Conservation (phyloP, 352 stramenopile species). For the Bremia lactucae region DNA sequence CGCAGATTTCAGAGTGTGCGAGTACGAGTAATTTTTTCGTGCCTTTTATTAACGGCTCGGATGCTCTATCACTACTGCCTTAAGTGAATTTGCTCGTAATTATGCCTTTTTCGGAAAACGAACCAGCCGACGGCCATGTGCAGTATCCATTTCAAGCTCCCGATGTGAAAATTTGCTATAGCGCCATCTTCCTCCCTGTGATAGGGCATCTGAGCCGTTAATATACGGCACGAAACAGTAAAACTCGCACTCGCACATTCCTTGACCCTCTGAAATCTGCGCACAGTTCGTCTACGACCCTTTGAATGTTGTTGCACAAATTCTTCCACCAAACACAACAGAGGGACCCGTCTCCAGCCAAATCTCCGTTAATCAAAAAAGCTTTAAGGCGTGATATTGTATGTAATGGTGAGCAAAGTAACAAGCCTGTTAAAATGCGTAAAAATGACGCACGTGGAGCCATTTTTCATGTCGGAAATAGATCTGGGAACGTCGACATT, state of each 20-base stretch:
- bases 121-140: slow-evolving; percentile 17
- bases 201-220: slow-evolving; percentile 28
- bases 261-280: slow-evolving; percentile 44
- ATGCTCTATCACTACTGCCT: slow-evolving; percentile 51
- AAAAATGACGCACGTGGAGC: slow-evolving; percentile 55
- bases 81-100: slow-evolving; percentile 38
- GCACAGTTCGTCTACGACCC: slow-evolving; percentile 68
- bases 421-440: slow-evolving; percentile 57
- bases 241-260: slow-evolving; percentile 28
- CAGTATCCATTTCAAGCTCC: slow-evolving; percentile 58
- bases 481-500: slow-evolving; percentile 44
- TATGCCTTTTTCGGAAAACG: slow-evolving; percentile 40
- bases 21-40: slow-evolving; percentile 66
- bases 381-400: not conserved
- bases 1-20: slow-evolving; percentile 43
- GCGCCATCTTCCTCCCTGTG: slow-evolving; percentile 36
- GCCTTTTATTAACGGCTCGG: slow-evolving; percentile 61
- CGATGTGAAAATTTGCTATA: slow-evolving; percentile 32
- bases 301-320: slow-evolving; percentile 60
- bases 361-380: slow-evolving; percentile 5
- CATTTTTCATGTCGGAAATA: slow-evolving; percentile 62
- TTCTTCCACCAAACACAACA: slow-evolving; percentile 52
- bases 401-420: slow-evolving; percentile 8
- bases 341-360: slow-evolving; percentile 29
- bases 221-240: slow-evolving; percentile 3